Evolutionary conservation across 2,329 filamentous ascomycete species (phyloP).

Genomic region (Xylaria sp.): DNA sequence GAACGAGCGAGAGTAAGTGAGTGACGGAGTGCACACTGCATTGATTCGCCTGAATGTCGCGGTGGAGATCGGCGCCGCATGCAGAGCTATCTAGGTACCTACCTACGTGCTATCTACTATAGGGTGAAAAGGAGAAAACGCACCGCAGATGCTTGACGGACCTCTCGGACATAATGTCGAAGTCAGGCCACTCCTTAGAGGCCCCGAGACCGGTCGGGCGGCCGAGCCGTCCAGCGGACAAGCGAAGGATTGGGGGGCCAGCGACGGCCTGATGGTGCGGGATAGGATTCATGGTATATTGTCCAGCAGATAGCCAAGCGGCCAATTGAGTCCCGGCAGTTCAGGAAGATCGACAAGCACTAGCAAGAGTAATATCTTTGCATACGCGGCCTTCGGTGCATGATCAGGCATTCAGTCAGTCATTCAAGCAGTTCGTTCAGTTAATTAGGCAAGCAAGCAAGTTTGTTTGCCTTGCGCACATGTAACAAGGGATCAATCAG

Average conservation of each 20-base stretch:
- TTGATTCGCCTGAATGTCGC: conserved; percentile 1
- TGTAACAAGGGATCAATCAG: neutral
- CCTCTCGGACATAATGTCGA: conserved; percentile 13
- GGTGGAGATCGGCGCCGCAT: conserved; percentile 24
- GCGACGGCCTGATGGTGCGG: conserved; percentile 12
- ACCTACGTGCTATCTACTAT: neutral
- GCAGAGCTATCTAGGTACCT: neutral
- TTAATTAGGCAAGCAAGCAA: neutral
- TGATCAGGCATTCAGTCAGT: conserved; percentile 7
- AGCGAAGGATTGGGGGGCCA: neutral
- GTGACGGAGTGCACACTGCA: neutral
- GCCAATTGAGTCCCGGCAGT: neutral
- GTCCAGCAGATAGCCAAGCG: neutral
- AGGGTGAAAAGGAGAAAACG: neutral
- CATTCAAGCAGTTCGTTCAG: neutral
- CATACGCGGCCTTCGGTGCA: conserved; percentile 16
- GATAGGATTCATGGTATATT: neutral
- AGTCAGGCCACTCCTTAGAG: conserved; percentile 22
- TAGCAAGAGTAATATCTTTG: conserved; percentile 6
- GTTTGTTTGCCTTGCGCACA: neutral
- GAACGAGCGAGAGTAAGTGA: neutral
- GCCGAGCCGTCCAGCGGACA: conserved; percentile 16
- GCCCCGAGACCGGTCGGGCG: conserved; percentile 24
- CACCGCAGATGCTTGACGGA: conserved; percentile 9
- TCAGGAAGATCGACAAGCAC: conserved; percentile 9